Evolutionary conservation across 176 grass and related monocot genomes (phyloP).

Genomic region (Phoenix dactylifera): DNA sequence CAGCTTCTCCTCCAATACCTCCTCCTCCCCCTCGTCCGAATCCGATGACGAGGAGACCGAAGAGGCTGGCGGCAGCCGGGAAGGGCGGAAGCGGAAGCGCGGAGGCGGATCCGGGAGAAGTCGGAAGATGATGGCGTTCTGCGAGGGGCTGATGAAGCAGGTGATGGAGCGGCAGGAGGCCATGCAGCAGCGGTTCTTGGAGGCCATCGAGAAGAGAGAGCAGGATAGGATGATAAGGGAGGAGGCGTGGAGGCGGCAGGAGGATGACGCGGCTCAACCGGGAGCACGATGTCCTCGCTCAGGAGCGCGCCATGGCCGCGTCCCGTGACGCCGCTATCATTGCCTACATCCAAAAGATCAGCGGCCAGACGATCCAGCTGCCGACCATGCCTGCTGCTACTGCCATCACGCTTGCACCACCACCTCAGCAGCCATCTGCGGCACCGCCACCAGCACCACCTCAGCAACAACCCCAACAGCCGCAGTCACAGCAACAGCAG

Average conservation of each 20-base stretch:
- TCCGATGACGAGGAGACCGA: conserved; percentile 36
- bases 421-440: background rate
- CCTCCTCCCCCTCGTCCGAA: conserved; percentile 16
- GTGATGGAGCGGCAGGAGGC: conserved; percentile 70
- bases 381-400: conserved; percentile 14
- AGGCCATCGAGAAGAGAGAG: conserved; percentile 51
- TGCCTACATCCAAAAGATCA: background rate
- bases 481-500: conserved; percentile 12
- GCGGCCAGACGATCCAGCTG: background rate
- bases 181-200: conserved; percentile 51
- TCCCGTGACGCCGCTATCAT: conserved; percentile 48
- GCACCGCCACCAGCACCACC: background rate
- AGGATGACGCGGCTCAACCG: conserved; percentile 54
- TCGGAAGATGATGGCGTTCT: conserved; percentile 46
- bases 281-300: conserved; percentile 51
- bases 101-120: background rate
- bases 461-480: conserved; percentile 1
- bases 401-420: background rate
- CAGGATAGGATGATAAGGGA: conserved; percentile 59
- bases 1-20: conserved; percentile 41
- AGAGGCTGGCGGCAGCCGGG: conserved; percentile 28
- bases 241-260: conserved; percentile 59
- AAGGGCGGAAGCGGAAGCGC: conserved; percentile 44
- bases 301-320: conserved; percentile 51
- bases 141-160: conserved; percentile 54